phyloP scores from a whole-genome alignment of 345 rosid genomes.

The Eucalyptus albens region DNA sequence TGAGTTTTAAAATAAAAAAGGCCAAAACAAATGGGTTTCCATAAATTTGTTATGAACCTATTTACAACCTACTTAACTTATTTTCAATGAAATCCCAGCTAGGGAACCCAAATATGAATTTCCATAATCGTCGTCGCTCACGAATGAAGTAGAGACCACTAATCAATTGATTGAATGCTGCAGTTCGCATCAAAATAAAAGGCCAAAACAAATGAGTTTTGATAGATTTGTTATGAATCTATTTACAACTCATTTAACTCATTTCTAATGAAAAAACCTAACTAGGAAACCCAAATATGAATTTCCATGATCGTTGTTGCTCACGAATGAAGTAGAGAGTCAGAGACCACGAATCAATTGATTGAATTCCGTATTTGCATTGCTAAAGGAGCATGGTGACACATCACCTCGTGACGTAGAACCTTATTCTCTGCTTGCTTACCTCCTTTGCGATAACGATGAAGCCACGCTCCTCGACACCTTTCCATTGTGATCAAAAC shows the following conservation, averaged over 20 bases:
- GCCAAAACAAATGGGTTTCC: neutral
- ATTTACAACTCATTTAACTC: neutral
- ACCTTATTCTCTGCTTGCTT: too few species aligned
- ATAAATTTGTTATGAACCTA: neutral
- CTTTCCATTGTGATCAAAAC: too few species aligned
- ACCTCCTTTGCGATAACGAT: too few species aligned
- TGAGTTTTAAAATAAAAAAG: too few species aligned
- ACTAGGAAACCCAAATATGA: neutral
- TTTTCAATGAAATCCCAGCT: neutral
- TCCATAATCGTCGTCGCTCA: neutral
- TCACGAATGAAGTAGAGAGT: neutral
- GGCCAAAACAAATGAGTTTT: too few species aligned
- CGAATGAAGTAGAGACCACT: neutral
- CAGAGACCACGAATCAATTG: neutral
- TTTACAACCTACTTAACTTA: too few species aligned
- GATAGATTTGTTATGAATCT: neutral
- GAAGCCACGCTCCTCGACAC: too few species aligned
- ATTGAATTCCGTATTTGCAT: neutral
- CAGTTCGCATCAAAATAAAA: too few species aligned
- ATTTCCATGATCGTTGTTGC: neutral
- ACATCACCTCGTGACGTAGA: too few species aligned
- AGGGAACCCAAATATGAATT: neutral
- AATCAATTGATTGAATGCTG: too few species aligned
- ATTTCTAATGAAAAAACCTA: too few species aligned
- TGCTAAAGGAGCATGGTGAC: too few species aligned